These are phyloP conservation scores for Wickerhamiella spandovensis DNA, from an alignment of 805 yeast genomes.

Conservation along the genomic window DNA sequence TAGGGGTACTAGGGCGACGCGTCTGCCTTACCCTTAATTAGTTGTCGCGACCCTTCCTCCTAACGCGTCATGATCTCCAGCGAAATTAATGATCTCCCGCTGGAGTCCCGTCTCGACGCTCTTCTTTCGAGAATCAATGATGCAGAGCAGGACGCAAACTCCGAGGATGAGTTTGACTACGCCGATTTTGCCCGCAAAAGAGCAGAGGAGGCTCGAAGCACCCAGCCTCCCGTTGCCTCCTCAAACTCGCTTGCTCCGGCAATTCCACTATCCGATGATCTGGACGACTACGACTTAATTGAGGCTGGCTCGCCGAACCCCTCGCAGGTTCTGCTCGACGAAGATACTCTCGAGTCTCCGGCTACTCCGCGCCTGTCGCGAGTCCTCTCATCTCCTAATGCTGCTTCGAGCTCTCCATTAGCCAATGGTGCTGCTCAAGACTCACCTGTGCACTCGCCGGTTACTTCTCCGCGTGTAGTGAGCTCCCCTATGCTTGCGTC, in stretches of 20 bases:
- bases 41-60: background rate
- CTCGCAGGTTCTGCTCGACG: background rate
- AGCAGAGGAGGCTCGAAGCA: background rate
- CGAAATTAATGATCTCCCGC: slow-evolving; percentile 6
- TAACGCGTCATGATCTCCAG: slow-evolving; percentile 1
- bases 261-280: background rate
- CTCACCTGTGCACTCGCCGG: background rate
- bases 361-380: background rate
- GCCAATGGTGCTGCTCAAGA: background rate
- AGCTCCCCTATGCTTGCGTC: background rate
- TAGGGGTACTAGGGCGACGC: background rate
- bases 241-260: background rate
- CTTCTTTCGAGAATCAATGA: slow-evolving; percentile 8
- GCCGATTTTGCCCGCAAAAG: slow-evolving; percentile 5
- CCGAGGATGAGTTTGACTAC: slow-evolving; percentile 7
- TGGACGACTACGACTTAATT: background rate
- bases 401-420: background rate
- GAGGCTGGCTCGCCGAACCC: background rate
- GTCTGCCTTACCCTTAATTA: background rate
- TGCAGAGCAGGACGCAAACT: background rate
- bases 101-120: slow-evolving; percentile 12
- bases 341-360: background rate
- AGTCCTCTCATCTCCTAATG: background rate
- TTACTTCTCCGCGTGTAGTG: background rate
- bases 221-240: background rate